Evolutionary conservation across 345 rosid genomes (phyloP), one percentile per base, ranked within the genome.

Genomic region (Mangifera indica): DNA sequence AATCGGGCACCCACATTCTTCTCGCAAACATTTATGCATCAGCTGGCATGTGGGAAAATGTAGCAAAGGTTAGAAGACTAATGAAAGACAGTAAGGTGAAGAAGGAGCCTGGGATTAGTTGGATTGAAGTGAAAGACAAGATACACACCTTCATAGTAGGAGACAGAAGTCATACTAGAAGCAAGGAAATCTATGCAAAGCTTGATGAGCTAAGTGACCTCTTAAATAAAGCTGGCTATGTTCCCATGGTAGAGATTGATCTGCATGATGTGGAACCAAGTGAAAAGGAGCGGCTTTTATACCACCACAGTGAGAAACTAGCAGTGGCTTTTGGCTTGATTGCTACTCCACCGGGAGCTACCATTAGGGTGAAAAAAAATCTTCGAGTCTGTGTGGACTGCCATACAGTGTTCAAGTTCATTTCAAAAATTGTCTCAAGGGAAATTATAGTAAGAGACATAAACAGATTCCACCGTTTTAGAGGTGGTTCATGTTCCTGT

Each of bases 241-340:
- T 82, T 62, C 87, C 93, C 6, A 76, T 81, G 83, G 75, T 83
- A 24, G 90, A 86, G 77, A 69, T 77, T 32, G 86, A 85, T 55
- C 90, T 88, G 32, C 90, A 86, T 69, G 87, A 88, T 45, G 86
- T 86, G 70, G 87, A 80, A 60, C 66, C 7, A 45, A 65, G 78
- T 14, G 84, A 86, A 75, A 88, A 86, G 77, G 89, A 84, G 76
- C 72, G 68, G 84, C 85, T 84, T 53, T 60, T 84, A 59, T 74
- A 46, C 75, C 85, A 86, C 72, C 93, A 88, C 51, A 86, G 90
- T 29, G 89, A 88, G 76, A 88, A 79, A 75, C 82, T 88, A 59
- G 93, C 90, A 0, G 85, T 88, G 71, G 90, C 90, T 55, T 88
- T 88, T 60, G 93, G 85, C 32, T 75, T 88, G 79, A 88, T 86